phyloP scores from a whole-genome alignment of 176 grass and related monocot species.

The Phoenix roebelenii region DNA sequence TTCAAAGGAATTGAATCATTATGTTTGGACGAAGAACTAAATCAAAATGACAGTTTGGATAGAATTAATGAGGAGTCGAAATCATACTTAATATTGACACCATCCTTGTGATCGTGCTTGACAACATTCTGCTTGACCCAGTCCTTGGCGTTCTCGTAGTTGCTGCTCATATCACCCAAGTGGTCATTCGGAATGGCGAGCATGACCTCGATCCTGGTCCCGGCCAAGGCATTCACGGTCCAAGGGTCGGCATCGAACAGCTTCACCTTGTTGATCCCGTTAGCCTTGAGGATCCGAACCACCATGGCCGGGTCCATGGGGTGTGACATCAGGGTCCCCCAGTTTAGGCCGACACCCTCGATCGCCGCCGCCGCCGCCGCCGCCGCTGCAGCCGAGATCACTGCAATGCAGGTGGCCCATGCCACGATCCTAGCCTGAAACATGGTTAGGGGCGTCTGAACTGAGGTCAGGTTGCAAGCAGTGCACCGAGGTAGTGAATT shows the following conservation, averaged over 20 bases:
- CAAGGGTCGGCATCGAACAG: slow-evolving; percentile 86
- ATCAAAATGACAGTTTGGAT: slow-evolving; percentile 16
- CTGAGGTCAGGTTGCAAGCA: too few species aligned
- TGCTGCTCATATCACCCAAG: slow-evolving; percentile 29
- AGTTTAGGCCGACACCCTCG: slow-evolving; percentile 48
- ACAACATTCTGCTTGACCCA: slow-evolving; percentile 70
- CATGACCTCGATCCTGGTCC: slow-evolving; percentile 50
- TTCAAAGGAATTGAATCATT: neutral
- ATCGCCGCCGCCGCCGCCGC: neutral
- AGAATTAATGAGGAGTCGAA: neutral
- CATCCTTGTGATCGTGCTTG: slow-evolving; percentile 36
- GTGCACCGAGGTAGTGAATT: too few species aligned
- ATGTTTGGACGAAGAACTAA: neutral
- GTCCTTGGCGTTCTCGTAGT: slow-evolving; percentile 34
- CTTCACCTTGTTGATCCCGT: slow-evolving; percentile 57
- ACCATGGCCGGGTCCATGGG: slow-evolving; percentile 50
- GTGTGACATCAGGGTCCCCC: slow-evolving; percentile 91
- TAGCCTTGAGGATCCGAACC: slow-evolving; percentile 45
- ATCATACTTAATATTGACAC: slow-evolving; percentile 53
- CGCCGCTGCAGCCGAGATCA: neutral
- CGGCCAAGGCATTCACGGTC: slow-evolving; percentile 48
- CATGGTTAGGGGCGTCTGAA: too few species aligned
- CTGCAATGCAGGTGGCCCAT: too few species aligned
- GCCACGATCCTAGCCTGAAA: too few species aligned
- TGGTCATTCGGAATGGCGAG: slow-evolving; percentile 78